Percentiles rank a stretch among this genome's conserved stretches.
phyloP scores from a whole-genome alignment of 192 early-diverging fungal genomes.

The Cladochytrium replicatum region DNA sequence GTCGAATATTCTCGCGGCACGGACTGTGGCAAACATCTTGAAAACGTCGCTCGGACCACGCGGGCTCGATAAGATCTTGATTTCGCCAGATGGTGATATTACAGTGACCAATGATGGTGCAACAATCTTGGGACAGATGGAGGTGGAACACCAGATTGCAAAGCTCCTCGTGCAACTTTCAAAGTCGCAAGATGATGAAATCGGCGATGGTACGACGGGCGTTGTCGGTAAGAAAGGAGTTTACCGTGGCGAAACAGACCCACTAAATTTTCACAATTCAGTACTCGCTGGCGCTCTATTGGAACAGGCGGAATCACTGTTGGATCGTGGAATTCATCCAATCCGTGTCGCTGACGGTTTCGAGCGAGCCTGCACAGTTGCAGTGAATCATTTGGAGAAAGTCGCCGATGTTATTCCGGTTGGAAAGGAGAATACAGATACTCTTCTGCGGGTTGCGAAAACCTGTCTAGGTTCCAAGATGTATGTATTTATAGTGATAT shows the following conservation, averaged over 20 bases:
- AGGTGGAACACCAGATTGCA: conserved; percentile 98
- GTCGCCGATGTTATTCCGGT: conserved; percentile 89
- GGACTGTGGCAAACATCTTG: conserved; percentile 92
- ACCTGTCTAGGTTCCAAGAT: conserved; percentile 98
- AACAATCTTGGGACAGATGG: conserved; percentile 95
- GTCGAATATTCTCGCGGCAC: conserved; percentile 96
- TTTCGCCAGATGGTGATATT: conserved; percentile 98
- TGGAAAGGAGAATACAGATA: conserved; percentile 65
- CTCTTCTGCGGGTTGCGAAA: conserved; percentile 90
- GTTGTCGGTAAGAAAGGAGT: conserved; percentile 90
- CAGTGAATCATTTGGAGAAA: conserved; percentile 81
- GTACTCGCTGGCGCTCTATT: conserved; percentile 95
- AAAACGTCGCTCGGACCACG: conserved; percentile 97
- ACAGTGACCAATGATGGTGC: conserved; percentile 99
- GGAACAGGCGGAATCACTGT: conserved; percentile 90
- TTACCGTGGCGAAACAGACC: no score
- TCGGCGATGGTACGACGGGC: conserved; percentile 99
- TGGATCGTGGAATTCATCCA: conserved; percentile 96
- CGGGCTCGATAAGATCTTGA: conserved; percentile 98
- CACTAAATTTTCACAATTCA: no score
- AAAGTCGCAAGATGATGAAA: conserved; percentile 98
- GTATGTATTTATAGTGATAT: conserved; percentile 36
- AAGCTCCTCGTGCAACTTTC: conserved; percentile 97
- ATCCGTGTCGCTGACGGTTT: conserved; percentile 99
- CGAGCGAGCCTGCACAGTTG: conserved; percentile 90